Evolutionary conservation across 306 rosid genomes (phyloP), one percentile per base, ranked within the genome.

Genomic region (Glycyrrhiza uralensis): DNA sequence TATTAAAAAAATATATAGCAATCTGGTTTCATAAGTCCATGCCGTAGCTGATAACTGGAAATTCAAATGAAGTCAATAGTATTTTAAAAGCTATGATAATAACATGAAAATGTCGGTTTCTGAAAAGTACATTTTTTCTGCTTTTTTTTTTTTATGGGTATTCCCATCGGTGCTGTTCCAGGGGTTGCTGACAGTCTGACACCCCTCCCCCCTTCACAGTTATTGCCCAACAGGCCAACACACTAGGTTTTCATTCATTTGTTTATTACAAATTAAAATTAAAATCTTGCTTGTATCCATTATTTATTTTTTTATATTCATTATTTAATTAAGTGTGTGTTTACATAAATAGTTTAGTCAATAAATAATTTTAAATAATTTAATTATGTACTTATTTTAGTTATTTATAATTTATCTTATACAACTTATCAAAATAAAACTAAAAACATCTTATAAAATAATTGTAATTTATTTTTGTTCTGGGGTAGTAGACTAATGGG

Each of bases 141-240:
- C 10, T 8, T 74, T 44, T 44, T 46, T 2, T 38, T n/a, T n/a
- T n/a, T n/a, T n/a, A 12, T 20, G 44, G 32, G 11, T 69, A 45
- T 5, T 29, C 13, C 36, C 5, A 23, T 24, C 23, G 36, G 77
- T 73, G 79, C 19, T 29, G 24, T 60, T 64, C 12, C 75, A 78
- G 77, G 54, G 66, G 29, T 11, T 66, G 69, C 84, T 79, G 81
- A 77, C 81, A 69, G 54, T 14, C 84, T 79, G 81, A 77, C 81
- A 69, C 59, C 18, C 41, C 41, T 58, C 7, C 44, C 24, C 63
- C 17, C 19, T 3, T n/a, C 68, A 30, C 12, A 33, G 81, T 51
- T n/a, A 7, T 18, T 70, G 39, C n/a, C n/a, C n/a, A n/a, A n/a
- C n/a, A n/a, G n/a, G n/a, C 42, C 44, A 17, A 24, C 3, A 17